Percentiles rank a stretch among this genome's conserved stretches.
Conservation (phyloP, 2,329 filamentous ascomycete genomes). For the Arthrinium phaeospermum region DNA sequence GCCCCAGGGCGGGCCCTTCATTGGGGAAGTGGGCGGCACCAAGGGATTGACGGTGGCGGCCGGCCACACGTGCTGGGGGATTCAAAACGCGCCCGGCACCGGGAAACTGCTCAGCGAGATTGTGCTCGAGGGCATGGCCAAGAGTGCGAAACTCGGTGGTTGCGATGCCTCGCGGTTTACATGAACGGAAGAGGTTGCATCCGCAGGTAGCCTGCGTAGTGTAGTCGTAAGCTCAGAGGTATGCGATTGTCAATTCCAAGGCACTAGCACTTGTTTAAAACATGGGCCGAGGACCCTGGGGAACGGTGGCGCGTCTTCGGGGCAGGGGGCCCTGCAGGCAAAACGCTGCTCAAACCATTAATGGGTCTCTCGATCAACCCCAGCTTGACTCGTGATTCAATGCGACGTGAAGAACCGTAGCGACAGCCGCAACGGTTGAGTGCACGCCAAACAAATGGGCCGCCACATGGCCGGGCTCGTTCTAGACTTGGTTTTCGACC, state of each 20-base stretch:
- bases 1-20: slow-evolving; percentile 72
- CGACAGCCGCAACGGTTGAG: too few species aligned
- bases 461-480: background rate
- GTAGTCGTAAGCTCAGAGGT: background rate
- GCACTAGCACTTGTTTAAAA: background rate
- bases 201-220: background rate
- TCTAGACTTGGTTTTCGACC: background rate
- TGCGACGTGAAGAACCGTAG: background rate
- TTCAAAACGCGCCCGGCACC: slow-evolving; percentile 79
- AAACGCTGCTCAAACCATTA: slow-evolving; percentile 1
- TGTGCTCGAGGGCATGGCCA: slow-evolving; percentile 64
- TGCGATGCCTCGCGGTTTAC: slow-evolving; percentile 59
- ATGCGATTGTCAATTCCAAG: background rate
- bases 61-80: slow-evolving; percentile 83
- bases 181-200: slow-evolving; percentile 26
- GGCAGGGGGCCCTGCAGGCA: background rate
- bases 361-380: background rate
- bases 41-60: slow-evolving; percentile 71
- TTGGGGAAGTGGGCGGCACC: slow-evolving; percentile 67
- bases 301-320: background rate
- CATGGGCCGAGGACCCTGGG: background rate
- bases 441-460: background rate
- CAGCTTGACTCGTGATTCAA: background rate
- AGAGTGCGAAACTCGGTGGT: slow-evolving; percentile 59
- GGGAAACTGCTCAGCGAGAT: slow-evolving; percentile 70